Evolutionary conservation across 2,329 filamentous ascomycete species (phyloP), one percentile per base, ranked within the genome.

Genomic region (Aspergillus texensis): DNA sequence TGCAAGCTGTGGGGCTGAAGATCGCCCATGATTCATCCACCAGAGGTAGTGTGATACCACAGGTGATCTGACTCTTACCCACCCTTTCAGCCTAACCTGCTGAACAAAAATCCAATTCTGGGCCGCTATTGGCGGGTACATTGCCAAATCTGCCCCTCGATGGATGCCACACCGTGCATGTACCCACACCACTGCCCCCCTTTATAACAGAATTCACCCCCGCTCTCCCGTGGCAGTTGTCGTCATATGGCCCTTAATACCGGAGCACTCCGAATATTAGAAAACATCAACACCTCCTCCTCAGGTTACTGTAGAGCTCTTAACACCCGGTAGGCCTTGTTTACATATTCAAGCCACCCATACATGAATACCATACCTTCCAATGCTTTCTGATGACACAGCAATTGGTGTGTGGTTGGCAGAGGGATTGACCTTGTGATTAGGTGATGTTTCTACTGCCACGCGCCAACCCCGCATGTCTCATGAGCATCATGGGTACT

Each of bases 391-490:
- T 46, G 14, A 28, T 24, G 30, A 57, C 41, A n/a, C 30, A 48
- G 36, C 55, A 65, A 64, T 64, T 65, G 58, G 60, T 56, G 55
- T 28, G 19, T 43, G 41, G n/a, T n/a, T 52, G 4, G 19, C 28
- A 32, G 28, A 52, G 16, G 48, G 19, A 52, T 48, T 43, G 39
- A 36, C n/a, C 21, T 54, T 46, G 57, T 59, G 53, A 32, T 55
- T 46, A 48, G 48, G 54, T 62, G 36, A 43, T 55, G 60, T 57
- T 55, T 59, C 57, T 64, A 64, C 61, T 63, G 65, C 68, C 68
- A 70, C 65, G 65, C 68, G 63, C 67, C 62, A 68, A 67, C 69
- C 69, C 69, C 69, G 69, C 69, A 71, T 46, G 67, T 68, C 63
- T 64, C 57, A 62, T 68, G 63, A 70, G 64, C 62, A 64, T 65